Base-by-base conservation (phyloP, 768 basidiomycete species). In the Leccinum pellstonianum region DNA sequence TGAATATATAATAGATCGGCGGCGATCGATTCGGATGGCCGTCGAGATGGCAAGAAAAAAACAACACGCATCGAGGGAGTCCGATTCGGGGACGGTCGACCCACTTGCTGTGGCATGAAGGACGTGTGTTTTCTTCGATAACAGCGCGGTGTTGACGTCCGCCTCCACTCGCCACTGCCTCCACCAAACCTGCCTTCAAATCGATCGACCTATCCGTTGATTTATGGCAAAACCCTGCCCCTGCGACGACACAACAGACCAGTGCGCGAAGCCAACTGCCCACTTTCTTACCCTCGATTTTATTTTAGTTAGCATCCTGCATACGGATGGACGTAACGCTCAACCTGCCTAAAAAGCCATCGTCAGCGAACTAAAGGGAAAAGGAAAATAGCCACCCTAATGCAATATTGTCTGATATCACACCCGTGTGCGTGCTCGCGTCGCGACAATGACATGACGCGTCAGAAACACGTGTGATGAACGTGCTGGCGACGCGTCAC, bases 381-480 rank as follows among this genome's bases (percentile, higher is more conserved):
- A 37, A 15, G 14, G 37, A 41, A 41, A 41, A n/a, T 15, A 15
- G 15, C 38, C 41, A 10, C 41, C 41, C n/a, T 43, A 19, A 43
- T n/a, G 10, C 41, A 43, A 43, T 43, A 43, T 43, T 43, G 41
- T 43, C 41, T 52, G 6, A 52, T 19, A 52, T 52, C 51, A 52
- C 29, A n/a, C 27, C 0, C 49, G 51, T 6, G n/a, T 19, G 31
- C 55, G 54, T 57, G 41, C 41, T 0, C n/a, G 33, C 33, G 41
- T 43, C 41, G 15, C n/a, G 8, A 41, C 38, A 7, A 38, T 15
- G 41, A 43, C 54, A 38, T 35, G 43, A 35, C 62, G 55, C 56
- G 57, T 65, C 62, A 52, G n/a, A 17, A 54, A 66, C 63, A 64
- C 63, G 63, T 66, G 63, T 64, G 29, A 21, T 56, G 59, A 64